phyloP scores from a whole-genome alignment of 2,329 filamentous ascomycete species.

The Shiraia sp. region DNA sequence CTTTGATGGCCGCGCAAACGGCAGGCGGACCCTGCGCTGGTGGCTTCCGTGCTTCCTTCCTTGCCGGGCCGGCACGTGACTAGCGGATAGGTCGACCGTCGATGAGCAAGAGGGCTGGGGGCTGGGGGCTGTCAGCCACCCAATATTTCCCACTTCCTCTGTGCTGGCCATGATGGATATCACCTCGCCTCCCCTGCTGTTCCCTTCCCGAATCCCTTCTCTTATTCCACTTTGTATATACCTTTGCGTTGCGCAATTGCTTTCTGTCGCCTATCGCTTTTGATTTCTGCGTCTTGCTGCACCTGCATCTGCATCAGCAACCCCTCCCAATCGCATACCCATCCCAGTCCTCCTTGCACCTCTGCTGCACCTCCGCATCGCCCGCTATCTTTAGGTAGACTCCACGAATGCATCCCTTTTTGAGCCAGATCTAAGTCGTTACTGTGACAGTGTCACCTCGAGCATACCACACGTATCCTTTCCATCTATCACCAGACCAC shows the following conservation, averaged over 20 bases:
- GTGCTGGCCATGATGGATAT: slow-evolving; percentile 24
- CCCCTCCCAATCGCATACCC: slow-evolving; percentile 7
- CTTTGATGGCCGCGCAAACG: too few species aligned
- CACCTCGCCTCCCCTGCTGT: slow-evolving; percentile 8
- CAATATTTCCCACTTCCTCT: slow-evolving; percentile 9
- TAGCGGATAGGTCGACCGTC: too few species aligned
- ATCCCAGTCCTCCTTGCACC: slow-evolving; percentile 2
- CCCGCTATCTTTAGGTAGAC: slow-evolving; percentile 25
- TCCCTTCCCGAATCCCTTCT: slow-evolving; percentile 21
- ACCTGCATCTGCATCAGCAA: slow-evolving; percentile 5
- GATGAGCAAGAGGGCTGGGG: too few species aligned
- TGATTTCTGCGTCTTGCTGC: slow-evolving; percentile 7
- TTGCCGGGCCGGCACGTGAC: too few species aligned
- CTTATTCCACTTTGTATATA: slow-evolving; percentile 14
- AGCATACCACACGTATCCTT: slow-evolving; percentile 2
- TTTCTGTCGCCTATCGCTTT: neutral
- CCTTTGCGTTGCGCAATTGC: slow-evolving; percentile 5
- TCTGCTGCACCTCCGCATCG: slow-evolving; percentile 12
- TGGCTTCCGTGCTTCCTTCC: too few species aligned
- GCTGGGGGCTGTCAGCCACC: slow-evolving; percentile 10
- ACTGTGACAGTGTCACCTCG: slow-evolving; percentile 23
- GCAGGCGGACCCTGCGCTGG: too few species aligned
- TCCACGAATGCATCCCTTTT: slow-evolving; percentile 17
- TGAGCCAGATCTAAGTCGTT: slow-evolving; percentile 15
- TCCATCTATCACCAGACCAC: slow-evolving; percentile 15